Conservation (phyloP, 1,139 yeast species). For the Geotrichum carabidarum region DNA sequence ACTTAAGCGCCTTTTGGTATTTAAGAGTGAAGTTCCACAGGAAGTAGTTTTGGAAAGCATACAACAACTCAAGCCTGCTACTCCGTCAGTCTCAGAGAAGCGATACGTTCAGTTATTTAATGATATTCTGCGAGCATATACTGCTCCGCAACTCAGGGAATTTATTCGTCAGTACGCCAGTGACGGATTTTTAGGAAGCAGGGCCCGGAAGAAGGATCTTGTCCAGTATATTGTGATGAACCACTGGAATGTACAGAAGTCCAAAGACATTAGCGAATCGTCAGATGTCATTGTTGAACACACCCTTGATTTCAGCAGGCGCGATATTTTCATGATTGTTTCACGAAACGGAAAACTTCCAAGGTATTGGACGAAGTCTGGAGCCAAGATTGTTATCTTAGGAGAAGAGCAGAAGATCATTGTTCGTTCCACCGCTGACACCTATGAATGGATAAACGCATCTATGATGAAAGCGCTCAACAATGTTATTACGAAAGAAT, state of each 20-base stretch:
- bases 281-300: slow-evolving; percentile 43
- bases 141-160: slow-evolving; percentile 35
- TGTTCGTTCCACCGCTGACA: slow-evolving; percentile 37
- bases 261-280: slow-evolving; percentile 36
- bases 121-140: slow-evolving; percentile 35
- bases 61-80: slow-evolving; percentile 35
- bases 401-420: slow-evolving; percentile 39
- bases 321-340: slow-evolving; percentile 49
- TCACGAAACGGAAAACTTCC: slow-evolving; percentile 47
- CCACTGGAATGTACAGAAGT: slow-evolving; percentile 42
- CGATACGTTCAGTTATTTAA: slow-evolving; percentile 33
- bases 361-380: slow-evolving; percentile 50
- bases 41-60: slow-evolving; percentile 34
- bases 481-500: slow-evolving; percentile 21
- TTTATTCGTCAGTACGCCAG: slow-evolving; percentile 21
- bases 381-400: slow-evolving; percentile 48
- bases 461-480: slow-evolving; percentile 30
- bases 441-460: slow-evolving; percentile 37
- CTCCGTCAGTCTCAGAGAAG: slow-evolving; percentile 29
- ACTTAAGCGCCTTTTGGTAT: slow-evolving; percentile 35
- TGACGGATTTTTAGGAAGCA: slow-evolving; percentile 13
- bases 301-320: slow-evolving; percentile 39
- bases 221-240: slow-evolving; percentile 36
- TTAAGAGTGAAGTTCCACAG: slow-evolving; percentile 31
- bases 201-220: slow-evolving; percentile 22